Base-by-base conservation (phyloP, 2,329 filamentous ascomycete genomes). In the Monosporascus cannonballus region DNA sequence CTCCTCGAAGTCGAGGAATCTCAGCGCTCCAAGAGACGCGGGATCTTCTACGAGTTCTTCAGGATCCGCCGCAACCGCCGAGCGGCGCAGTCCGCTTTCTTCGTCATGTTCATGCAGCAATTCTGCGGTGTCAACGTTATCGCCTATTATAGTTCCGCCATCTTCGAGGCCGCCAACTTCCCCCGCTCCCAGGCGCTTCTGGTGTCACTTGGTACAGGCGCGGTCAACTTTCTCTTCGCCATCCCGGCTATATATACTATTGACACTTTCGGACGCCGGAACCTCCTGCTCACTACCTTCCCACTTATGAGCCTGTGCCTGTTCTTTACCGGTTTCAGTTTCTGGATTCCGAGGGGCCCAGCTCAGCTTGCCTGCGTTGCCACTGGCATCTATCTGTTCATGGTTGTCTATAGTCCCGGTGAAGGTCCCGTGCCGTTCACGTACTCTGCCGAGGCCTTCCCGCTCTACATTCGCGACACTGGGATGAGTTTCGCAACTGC, bases 31-130 rank as follows among this genome's bases (percentile, higher is more conserved):
- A 18, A 39, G 20, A 30, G 50, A n/a, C 27, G 36, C 5, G 17
- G 18, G 17, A 41, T 49, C 30, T 47, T 61, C 27, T 38, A 53
- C 20, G 78, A 85, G 59, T 69, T 81, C 1, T 81, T 85, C 57
- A 82, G 78, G 1, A 75, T 85, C 48, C 76, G 81, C 0, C 73
- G 83, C 36, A 71, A 81, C 7, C 72, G 81, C 5, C 75, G 81
- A 41, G 87, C 86, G 0, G 87, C 84, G 0, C 75, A 83, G 50
- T 86, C 85, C 1, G 83, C 85, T 0, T 82, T 80, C 56, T 80
- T 80, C 1, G 84, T 89, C 58, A 89, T 90, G 84, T 81, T 84
- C 59, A 73, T 72, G 0, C 81, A 85, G 60, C 82, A 85, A 62
- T 77, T 85, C 71, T 83, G 80, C 54, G 81, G 80, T 41, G 52